Percentiles rank a stretch among this genome's conserved stretches.
These are phyloP conservation scores for Breynia disticha DNA, from an alignment of 441 rosid species.

Conservation along the genomic window DNA sequence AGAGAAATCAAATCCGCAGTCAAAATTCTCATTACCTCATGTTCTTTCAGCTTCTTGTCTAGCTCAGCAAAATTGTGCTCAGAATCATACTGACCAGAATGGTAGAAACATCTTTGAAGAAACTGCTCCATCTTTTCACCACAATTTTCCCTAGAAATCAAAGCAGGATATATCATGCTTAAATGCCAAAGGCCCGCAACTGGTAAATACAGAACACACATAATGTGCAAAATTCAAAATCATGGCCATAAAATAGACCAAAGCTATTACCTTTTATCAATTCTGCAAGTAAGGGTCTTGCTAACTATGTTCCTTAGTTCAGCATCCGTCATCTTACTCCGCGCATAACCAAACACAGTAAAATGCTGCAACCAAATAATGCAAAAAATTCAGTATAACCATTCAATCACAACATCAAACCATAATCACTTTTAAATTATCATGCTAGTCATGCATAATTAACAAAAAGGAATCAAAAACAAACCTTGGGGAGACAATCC, in stretches of 20 bases:
- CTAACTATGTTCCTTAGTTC: conserved; percentile 86
- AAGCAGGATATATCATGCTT: conserved; percentile 13
- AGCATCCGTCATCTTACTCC: conserved; percentile 89
- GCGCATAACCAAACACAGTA: conserved; percentile 78
- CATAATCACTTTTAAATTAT: conserved; percentile 2
- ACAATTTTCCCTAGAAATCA: conserved; percentile 62
- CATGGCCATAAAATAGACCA: neutral
- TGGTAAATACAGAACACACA: neutral
- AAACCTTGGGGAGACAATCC: conserved; percentile 82
- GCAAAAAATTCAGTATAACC: neutral
- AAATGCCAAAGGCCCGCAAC: neutral
- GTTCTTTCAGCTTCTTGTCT: conserved; percentile 68
- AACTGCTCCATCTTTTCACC: conserved; percentile 81
- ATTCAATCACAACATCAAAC: conserved; percentile 5
- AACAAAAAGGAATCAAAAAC: conserved; percentile 7
- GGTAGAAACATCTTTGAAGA: conserved; percentile 89
- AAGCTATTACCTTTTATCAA: conserved; percentile 68
- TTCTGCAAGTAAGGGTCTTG: conserved; percentile 82
- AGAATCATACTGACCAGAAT: conserved; percentile 86
- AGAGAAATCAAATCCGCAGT: neutral
- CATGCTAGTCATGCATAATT: neutral
- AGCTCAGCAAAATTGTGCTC: conserved; percentile 58
- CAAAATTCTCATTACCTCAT: conserved; percentile 44
- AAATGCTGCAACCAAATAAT: conserved; percentile 53
- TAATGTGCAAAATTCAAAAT: conserved; percentile 2